Conservation (phyloP, 163 green algal genomes). For the Chlamydomonas reinhardtii region DNA sequence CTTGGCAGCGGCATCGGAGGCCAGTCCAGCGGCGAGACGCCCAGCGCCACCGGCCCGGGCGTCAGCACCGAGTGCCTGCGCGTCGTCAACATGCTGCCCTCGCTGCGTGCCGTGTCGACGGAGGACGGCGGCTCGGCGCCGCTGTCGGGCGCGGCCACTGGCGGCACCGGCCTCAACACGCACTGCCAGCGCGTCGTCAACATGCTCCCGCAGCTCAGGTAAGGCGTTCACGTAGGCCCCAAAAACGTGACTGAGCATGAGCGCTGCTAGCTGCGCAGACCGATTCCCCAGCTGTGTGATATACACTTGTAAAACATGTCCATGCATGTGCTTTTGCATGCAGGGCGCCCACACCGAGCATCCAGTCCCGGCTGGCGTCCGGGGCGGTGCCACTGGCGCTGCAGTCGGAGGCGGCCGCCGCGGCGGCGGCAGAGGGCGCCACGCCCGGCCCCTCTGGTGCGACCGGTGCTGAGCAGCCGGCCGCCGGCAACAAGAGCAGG, state of each 20-base stretch:
- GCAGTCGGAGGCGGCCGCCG: not conserved
- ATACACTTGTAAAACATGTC: too few relatives aligned
- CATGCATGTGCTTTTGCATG: not conserved
- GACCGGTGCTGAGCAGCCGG: too few relatives aligned
- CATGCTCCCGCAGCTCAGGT: constrained; percentile 8
- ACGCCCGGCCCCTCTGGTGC: not conserved
- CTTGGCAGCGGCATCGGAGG: not conserved
- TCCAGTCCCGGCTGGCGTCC: not conserved
- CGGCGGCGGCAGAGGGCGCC: not conserved
- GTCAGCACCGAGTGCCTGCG: constrained; percentile 35
- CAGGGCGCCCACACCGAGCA: constrained; percentile 21
- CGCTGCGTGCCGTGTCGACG: too few relatives aligned
- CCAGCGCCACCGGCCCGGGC: not conserved
- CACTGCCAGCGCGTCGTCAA: constrained; percentile 24
- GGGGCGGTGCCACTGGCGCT: not conserved
- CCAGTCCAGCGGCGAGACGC: not conserved
- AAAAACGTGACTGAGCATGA: not conserved
- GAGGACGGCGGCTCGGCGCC: too few relatives aligned
- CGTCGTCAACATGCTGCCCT: constrained; percentile 24
- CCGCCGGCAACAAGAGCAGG: not conserved
- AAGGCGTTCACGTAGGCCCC: not conserved
- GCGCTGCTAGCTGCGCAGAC: not conserved
- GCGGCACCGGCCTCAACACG: constrained; percentile 8
- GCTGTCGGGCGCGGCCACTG: not conserved
- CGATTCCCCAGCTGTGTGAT: not conserved